Conservation (phyloP, 495 filamentous ascomycete species). For the Trichoderma gamsii region DNA sequence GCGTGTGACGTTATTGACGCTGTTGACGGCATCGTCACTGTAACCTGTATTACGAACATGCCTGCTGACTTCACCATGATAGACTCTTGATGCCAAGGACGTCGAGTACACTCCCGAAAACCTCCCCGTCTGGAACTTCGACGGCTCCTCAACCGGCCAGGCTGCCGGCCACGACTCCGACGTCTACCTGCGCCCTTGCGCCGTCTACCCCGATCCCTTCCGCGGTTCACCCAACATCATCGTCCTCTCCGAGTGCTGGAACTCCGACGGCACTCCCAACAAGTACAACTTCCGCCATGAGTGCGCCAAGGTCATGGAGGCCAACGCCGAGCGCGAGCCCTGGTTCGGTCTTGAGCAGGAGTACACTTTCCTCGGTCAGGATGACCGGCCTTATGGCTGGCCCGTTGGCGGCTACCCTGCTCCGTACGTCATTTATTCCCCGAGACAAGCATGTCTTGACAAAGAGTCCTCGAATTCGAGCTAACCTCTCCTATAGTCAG, state of each 20-base stretch:
- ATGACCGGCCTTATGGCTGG: constrained; percentile 91
- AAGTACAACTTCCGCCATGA: constrained; percentile 97
- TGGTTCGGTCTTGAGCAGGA: constrained; percentile 99
- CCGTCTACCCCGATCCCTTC: constrained; percentile 91
- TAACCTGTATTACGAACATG: not conserved
- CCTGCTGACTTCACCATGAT: constrained; percentile 15
- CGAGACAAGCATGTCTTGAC: not conserved
- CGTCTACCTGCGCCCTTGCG: constrained; percentile 90
- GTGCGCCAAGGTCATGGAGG: constrained; percentile 55
- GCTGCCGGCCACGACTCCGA: constrained; percentile 96
- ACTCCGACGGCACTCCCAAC: constrained; percentile 93
- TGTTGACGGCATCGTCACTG: not conserved
- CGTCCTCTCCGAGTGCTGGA: constrained; percentile 94
- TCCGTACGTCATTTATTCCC: constrained; percentile 33
- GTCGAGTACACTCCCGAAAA: constrained; percentile 56
- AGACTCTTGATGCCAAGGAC: constrained; percentile 29
- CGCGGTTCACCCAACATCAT: constrained; percentile 69
- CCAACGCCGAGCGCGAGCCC: constrained; percentile 72
- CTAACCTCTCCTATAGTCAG: constrained; percentile 42
- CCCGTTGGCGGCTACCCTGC: constrained; percentile 82
- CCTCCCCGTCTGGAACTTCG: constrained; percentile 98
- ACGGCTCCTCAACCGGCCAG: constrained; percentile 91
- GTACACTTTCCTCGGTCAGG: constrained; percentile 75
- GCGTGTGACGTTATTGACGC: not conserved
- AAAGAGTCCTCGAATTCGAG: not conserved